Evolutionary conservation across 306 rosid species (phyloP), one percentile per base, ranked within the genome.

Genomic region (Acacia acuminata): DNA sequence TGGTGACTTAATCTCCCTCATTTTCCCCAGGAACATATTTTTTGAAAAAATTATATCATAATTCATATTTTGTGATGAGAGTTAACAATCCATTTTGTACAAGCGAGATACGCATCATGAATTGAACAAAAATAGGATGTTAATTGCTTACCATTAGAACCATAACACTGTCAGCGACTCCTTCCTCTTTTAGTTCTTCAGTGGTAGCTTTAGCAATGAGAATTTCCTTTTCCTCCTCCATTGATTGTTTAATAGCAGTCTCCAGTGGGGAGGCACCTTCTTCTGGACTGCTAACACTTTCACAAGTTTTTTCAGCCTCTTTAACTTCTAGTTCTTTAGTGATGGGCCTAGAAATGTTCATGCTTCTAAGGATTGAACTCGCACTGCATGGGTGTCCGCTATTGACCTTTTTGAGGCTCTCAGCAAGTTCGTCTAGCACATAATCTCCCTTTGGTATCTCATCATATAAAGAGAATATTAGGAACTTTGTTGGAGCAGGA

Each of bases 391-490:
- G 87, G 61, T 88, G 88, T 63, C 86, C 81, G 50, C 82, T 78
- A 58, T 75, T 88, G 47, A 71, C 76, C 86, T 71, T 90, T 84
- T 84, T 89, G 27, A 92, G 92, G 88, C 86, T 89, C 82, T 88
- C 94, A 4, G 94, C 90, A 24, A 96, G 91, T 90, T 92, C 93
- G 79, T 91, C 87, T 10, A 94, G 89, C n/a, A 96, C 91, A 22
- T 86, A 92, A 53, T 96, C 98, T 42, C 98, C 99, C 76, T 96
- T 96, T 1, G 98, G 97, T 73, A 96, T 77, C 85, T 92, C 98
- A 12, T 91, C 88, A 40, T 88, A 94, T 84, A 96, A 83, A 22
- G 97, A 85, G 74, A 96, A 96, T 69, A 94, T 96, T 58, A 96
- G 81, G 91, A 96, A 92, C 60, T 90, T 92, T 50, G 96, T 92